These are phyloP conservation scores for Sugiyamaella sp. DNA, from an alignment of 1,139 yeast genomes.

Conservation along the genomic window DNA sequence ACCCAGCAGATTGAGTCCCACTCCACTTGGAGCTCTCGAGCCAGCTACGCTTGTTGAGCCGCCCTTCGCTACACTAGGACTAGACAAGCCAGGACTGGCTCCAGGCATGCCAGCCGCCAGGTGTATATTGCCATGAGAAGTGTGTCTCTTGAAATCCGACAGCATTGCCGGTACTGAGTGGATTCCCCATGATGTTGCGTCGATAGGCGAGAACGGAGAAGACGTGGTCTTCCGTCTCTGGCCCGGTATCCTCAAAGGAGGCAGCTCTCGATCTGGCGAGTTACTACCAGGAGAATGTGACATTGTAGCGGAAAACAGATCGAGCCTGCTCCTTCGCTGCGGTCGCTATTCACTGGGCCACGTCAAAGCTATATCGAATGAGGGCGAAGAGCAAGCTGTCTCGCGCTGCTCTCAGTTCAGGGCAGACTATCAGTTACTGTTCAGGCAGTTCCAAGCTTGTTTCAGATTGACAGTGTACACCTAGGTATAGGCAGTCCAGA, in stretches of 20 bases:
- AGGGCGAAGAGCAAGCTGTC: no score
- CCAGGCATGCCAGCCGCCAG: slow-evolving; percentile 13
- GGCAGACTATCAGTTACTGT: slow-evolving; percentile 5
- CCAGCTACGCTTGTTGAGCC: slow-evolving; percentile 11
- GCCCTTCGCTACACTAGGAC: slow-evolving; percentile 7
- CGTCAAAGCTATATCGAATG: no score
- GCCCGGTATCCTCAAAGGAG: slow-evolving; percentile 26
- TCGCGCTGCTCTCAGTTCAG: no score
- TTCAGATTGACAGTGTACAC: slow-evolving; percentile 7
- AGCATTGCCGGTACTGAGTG: slow-evolving; percentile 45
- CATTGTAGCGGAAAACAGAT: not conserved
- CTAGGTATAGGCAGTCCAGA: no score
- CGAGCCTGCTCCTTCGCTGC: not conserved
- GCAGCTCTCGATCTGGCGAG: slow-evolving; percentile 9
- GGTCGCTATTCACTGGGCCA: no score
- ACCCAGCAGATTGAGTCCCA: slow-evolving; percentile 16
- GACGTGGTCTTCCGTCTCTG: slow-evolving; percentile 29
- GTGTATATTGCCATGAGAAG: slow-evolving; percentile 33
- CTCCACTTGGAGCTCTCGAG: slow-evolving; percentile 16
- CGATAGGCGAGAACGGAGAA: slow-evolving; percentile 22
- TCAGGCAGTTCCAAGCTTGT: slow-evolving; percentile 9
- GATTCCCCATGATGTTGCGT: slow-evolving; percentile 42
- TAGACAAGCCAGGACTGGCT: not conserved
- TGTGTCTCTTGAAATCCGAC: slow-evolving; percentile 44
- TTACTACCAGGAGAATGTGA: slow-evolving; percentile 7